Percentiles rank a stretch among this genome's conserved stretches.
Conservation (phyloP, 768 basidiomycete genomes). For the Trametes punicea region DNA sequence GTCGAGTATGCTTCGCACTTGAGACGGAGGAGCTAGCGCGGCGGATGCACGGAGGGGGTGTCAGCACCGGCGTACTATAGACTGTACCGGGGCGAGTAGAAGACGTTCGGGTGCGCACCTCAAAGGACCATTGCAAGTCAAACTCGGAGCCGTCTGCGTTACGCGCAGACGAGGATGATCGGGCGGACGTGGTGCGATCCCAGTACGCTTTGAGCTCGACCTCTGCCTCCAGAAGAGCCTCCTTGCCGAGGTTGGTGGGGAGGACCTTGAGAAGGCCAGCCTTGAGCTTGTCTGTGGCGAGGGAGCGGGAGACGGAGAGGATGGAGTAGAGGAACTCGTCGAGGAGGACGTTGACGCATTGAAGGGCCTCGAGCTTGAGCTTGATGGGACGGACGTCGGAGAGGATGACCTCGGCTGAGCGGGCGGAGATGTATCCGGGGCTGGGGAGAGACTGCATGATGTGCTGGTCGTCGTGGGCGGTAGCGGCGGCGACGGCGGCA, state of each 20-base stretch:
- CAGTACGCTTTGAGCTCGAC: slow-evolving; percentile 88
- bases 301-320: slow-evolving; percentile 60
- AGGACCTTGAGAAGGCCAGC: slow-evolving; percentile 67
- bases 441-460: slow-evolving; percentile 33
- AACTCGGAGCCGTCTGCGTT: slow-evolving; percentile 50
- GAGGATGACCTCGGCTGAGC: slow-evolving; percentile 87
- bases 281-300: slow-evolving; percentile 72
- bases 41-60: background rate
- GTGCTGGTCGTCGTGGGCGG: background rate
- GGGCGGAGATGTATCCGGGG: slow-evolving; percentile 75
- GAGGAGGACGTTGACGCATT: slow-evolving; percentile 72
- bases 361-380: slow-evolving; percentile 75
- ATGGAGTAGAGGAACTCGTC: slow-evolving; percentile 82
- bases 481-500: background rate
- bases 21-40: slow-evolving; percentile 62
- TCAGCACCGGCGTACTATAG: background rate
- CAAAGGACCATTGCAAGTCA: slow-evolving; percentile 70
- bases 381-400: slow-evolving; percentile 92
- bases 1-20: slow-evolving; percentile 91
- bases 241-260: slow-evolving; percentile 83
- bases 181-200: slow-evolving; percentile 58
- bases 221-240: slow-evolving; percentile 90
- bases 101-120: slow-evolving; percentile 41
- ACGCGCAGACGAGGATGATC: slow-evolving; percentile 40
- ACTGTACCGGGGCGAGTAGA: slow-evolving; percentile 20